Evolutionary conservation across 2,329 filamentous ascomycete species (phyloP), one percentile per base, ranked within the genome.

Genomic region (Exophiala sp.): DNA sequence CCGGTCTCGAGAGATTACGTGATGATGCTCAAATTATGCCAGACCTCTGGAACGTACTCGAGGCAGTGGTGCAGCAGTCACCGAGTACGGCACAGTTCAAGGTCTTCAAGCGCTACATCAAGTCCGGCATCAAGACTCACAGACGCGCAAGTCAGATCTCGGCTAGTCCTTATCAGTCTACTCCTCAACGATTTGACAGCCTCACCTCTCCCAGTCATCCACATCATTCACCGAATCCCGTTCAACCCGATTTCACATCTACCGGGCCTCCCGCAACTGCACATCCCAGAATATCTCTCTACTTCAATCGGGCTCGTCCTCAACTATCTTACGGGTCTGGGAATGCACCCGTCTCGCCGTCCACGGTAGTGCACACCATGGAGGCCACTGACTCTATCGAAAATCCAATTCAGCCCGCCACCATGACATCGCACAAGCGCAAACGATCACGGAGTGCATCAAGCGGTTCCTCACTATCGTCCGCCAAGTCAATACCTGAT

Each of bases 401-500:
- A 29, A 40, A 34, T 32, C 18, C 47, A 10, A 32, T 21, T 36
- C 44, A 41, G 24, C 51, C 41, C 18, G 20, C 47, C 51, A 35
- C 48, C 21, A 52, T 46, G 10, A 39, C 49, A 12, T 49, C 57
- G 2, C 36, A 60, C 32, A 60, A 60, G 49, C 57, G 57, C 7
- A 60, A 60, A 41, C 56, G 57, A 40, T 55, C 53, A 6, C 63
- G 65, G 43, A 65, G 50, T 60, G 60, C 39, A 50, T 65, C 52
- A 38, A 71, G 66, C 16, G 65, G 66, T 10, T 72, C 71, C 12
- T 73, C 69, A 10, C 54, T 73, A 18, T 74, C 73, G 34, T 70
- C 72, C 7, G 69, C 69, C 8, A 68, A 71, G 39, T 71, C 72
- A 4, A 58, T 71, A 33, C 64, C 63, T 43, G 69, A 72, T 50